Evolutionary conservation across 2,329 filamentous ascomycete genomes (phyloP).

Genomic region (Talaromyces islandicus): DNA sequence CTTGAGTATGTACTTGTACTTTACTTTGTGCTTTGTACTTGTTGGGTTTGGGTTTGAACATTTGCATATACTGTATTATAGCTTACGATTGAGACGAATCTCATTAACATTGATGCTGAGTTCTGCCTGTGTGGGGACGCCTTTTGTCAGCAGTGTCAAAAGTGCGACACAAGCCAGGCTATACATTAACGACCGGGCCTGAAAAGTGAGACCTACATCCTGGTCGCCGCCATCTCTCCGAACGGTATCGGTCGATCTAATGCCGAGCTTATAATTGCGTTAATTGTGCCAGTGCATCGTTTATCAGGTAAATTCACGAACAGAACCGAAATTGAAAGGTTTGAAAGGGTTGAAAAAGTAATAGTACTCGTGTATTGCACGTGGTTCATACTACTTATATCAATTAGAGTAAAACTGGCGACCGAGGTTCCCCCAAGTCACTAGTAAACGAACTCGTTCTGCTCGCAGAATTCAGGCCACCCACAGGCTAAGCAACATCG

Average conservation of each 20-base stretch:
- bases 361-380: too few species aligned
- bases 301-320: too few species aligned
- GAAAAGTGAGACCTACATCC: too few species aligned
- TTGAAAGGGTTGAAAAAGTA: too few species aligned
- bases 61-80: not conserved
- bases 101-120: not conserved
- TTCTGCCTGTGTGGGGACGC: not conserved
- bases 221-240: not conserved
- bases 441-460: not conserved
- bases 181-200: too few species aligned
- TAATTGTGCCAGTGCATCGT: not conserved
- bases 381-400: too few species aligned
- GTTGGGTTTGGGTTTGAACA: not conserved
- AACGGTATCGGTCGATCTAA: not conserved
- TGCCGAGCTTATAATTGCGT: not conserved
- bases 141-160: not conserved
- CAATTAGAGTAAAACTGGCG: not conserved
- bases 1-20: constrained; percentile 5
- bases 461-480: not conserved
- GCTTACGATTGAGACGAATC: not conserved
- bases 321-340: too few species aligned
- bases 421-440: too few species aligned
- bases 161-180: too few species aligned
- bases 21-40: not conserved
- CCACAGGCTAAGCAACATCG: too few species aligned